Conservation (phyloP, 345 rosid genomes). For the Streptanthus diversifolius region DNA sequence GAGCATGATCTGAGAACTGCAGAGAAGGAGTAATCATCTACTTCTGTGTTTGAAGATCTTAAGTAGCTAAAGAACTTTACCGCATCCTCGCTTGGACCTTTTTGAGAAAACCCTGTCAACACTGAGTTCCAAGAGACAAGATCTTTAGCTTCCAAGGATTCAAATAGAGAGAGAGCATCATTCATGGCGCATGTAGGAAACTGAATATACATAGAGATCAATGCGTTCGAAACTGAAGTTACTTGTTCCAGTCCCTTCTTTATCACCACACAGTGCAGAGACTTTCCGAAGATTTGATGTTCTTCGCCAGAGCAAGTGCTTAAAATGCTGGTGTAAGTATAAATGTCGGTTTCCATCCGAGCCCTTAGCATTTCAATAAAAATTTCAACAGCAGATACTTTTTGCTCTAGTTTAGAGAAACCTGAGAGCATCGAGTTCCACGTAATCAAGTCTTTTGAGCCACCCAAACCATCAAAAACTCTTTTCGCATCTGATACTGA, state of each 20-base stretch:
- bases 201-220: constrained; percentile 62
- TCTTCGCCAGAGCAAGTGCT: constrained; percentile 54
- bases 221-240: constrained; percentile 55
- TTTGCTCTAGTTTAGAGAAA: constrained; percentile 47
- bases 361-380: constrained; percentile 49
- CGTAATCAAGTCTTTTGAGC: constrained; percentile 50
- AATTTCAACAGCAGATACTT: constrained; percentile 46
- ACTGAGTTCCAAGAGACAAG: constrained; percentile 75
- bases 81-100: constrained; percentile 52
- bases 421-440: constrained; percentile 79
- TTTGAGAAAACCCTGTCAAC: constrained; percentile 62
- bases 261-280: constrained; percentile 56
- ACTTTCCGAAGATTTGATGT: constrained; percentile 39
- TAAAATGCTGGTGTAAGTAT: constrained; percentile 62
- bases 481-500: constrained; percentile 48
- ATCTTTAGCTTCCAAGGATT: constrained; percentile 53
- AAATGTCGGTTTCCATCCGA: constrained; percentile 52
- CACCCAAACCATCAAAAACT: constrained; percentile 49
- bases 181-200: constrained; percentile 44
- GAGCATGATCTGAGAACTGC: constrained; percentile 77
- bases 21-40: constrained; percentile 65
- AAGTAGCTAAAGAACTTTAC: constrained; percentile 48
- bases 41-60: constrained; percentile 45
- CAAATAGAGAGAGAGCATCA: constrained; percentile 48
- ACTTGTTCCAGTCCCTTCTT: constrained; percentile 60